phyloP scores from a whole-genome alignment of 306 rosid species.

The Coriaria nepalensis region DNA sequence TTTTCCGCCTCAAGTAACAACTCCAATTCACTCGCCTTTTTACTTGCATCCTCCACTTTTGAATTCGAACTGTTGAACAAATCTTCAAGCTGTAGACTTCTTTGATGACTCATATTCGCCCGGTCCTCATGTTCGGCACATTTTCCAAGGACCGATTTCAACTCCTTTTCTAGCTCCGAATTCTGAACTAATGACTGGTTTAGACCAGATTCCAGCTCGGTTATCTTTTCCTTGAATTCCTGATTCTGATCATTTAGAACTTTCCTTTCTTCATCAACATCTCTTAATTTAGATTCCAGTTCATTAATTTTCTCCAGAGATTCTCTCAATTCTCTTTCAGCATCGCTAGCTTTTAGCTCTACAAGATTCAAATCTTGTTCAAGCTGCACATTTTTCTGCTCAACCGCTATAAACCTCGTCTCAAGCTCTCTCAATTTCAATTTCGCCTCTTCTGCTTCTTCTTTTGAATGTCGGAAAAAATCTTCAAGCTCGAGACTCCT shows the following conservation, averaged over 20 bases:
- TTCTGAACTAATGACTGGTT: slow-evolving; percentile 31
- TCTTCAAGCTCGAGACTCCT: slow-evolving; percentile 69
- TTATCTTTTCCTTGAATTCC: slow-evolving; percentile 43
- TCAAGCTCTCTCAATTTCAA: slow-evolving; percentile 58
- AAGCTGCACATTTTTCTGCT: slow-evolving; percentile 65
- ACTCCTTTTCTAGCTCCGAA: slow-evolving; percentile 58
- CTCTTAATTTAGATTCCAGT: slow-evolving; percentile 38
- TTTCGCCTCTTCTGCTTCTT: slow-evolving; percentile 56
- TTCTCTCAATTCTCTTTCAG: slow-evolving; percentile 54
- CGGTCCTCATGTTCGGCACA: slow-evolving; percentile 71
- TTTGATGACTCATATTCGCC: slow-evolving; percentile 48
- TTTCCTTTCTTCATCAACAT: slow-evolving; percentile 47
- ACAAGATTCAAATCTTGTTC: slow-evolving; percentile 53
- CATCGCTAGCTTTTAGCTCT: slow-evolving; percentile 41
- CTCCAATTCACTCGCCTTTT: slow-evolving; percentile 70
- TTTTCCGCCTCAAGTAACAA: slow-evolving; percentile 74
- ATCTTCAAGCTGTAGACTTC: slow-evolving; percentile 85
- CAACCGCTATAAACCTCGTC: slow-evolving; percentile 38
- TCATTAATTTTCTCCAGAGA: slow-evolving; percentile 42
- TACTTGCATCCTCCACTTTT: slow-evolving; percentile 48
- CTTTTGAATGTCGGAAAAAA: slow-evolving; percentile 37
- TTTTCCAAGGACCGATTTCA: slow-evolving; percentile 38
- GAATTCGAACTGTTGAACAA: slow-evolving; percentile 58
- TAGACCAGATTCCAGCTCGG: slow-evolving; percentile 55
- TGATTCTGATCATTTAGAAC: slow-evolving; percentile 31